A percentile compares a stretch with the other conserved stretches of the same genome.
phyloP scores from a whole-genome alignment of 2,329 filamentous ascomycete genomes.

The Pestalotiopsis sp. region DNA sequence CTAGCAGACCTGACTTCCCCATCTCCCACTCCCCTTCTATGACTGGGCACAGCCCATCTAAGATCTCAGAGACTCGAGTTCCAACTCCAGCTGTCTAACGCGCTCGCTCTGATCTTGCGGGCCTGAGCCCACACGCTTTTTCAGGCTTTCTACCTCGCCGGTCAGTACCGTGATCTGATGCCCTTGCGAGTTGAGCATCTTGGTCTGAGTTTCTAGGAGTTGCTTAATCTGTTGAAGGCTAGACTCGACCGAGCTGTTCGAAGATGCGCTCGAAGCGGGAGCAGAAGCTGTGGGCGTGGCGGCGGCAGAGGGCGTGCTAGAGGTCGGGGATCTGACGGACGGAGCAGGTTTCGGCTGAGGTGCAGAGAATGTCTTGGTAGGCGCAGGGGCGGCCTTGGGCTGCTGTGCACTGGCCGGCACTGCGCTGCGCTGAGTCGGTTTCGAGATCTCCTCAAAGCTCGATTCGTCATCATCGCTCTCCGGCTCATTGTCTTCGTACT shows the following conservation, averaged over 20 bases:
- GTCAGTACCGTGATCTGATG: slow-evolving; percentile 73
- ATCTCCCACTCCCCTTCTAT: background rate
- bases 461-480: slow-evolving; percentile 68
- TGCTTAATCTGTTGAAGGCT: slow-evolving; percentile 77
- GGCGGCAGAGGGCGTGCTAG: slow-evolving; percentile 29
- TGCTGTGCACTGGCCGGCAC: slow-evolving; percentile 29
- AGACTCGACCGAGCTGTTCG: slow-evolving; percentile 55
- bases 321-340: slow-evolving; percentile 44
- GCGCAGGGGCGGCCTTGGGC: slow-evolving; percentile 22
- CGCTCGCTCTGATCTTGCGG: slow-evolving; percentile 67
- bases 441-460: slow-evolving; percentile 84
- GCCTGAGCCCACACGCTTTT: slow-evolving; percentile 69
- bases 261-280: slow-evolving; percentile 36
- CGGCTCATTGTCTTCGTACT: slow-evolving; percentile 75
- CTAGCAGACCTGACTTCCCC: background rate
- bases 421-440: slow-evolving; percentile 67
- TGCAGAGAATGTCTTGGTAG: slow-evolving; percentile 39
- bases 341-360: slow-evolving; percentile 44
- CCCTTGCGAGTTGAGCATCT: slow-evolving; percentile 76
- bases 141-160: slow-evolving; percentile 77
- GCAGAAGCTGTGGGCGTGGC: slow-evolving; percentile 34
- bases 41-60: slow-evolving; percentile 28
- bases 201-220: slow-evolving; percentile 75
- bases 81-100: slow-evolving; percentile 68
- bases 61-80: slow-evolving; percentile 66